Conservation (phyloP, 371 early-diverging fungal genomes). For the Rhizopus microsporus region DNA sequence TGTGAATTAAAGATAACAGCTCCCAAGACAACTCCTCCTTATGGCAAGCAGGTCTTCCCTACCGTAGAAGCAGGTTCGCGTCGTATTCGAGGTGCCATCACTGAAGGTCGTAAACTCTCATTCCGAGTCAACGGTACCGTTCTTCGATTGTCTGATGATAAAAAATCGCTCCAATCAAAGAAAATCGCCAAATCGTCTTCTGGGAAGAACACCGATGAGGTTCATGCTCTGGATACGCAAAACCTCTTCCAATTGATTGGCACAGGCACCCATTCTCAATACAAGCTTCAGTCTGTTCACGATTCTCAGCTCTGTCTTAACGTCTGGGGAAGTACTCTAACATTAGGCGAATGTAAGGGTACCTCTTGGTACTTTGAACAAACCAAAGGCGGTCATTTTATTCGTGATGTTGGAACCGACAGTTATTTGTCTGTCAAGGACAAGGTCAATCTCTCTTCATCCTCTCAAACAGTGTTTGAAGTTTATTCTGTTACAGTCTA, state of each 20-base stretch:
- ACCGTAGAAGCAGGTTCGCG: slow-evolving; percentile 22
- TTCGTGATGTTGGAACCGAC: slow-evolving; percentile 15
- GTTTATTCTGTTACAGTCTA: slow-evolving; percentile 10
- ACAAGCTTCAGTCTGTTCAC: slow-evolving; percentile 17
- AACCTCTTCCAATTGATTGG: slow-evolving; percentile 7
- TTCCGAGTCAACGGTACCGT: slow-evolving; percentile 6
- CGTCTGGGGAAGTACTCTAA: slow-evolving; percentile 12
- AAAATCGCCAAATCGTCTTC: slow-evolving; percentile 2
- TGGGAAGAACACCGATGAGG: background rate
- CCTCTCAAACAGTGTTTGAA: background rate
- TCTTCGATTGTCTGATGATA: background rate
- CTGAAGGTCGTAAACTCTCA: slow-evolving; percentile 22
- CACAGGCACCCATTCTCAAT: slow-evolving; percentile 15
- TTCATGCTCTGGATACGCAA: background rate
- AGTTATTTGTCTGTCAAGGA: slow-evolving; percentile 10
- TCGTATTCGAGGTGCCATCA: slow-evolving; percentile 22
- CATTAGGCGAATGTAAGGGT: slow-evolving; percentile 20
- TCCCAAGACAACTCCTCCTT: slow-evolving; percentile 28
- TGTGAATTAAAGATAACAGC: slow-evolving; percentile 22
- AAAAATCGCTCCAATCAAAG: background rate
- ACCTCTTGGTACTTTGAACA: slow-evolving; percentile 21
- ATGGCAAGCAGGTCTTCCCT: slow-evolving; percentile 29
- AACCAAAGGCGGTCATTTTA: slow-evolving; percentile 10
- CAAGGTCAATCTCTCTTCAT: slow-evolving; percentile 1
- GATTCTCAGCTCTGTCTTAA: slow-evolving; percentile 17